Percentiles rank a stretch among this genome's conserved stretches.
Conservation (phyloP, 345 rosid species). For the rapeseed (Brassica napus) region Da-Ae NC_063436.1:14513001-14513500, state of each 20-base stretch:
- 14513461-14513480: not conserved
- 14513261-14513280: not conserved
- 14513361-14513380: not conserved
- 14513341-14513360: not conserved
- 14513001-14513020: too few relatives aligned
- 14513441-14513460: too few relatives aligned
- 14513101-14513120: too few relatives aligned
- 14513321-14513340: not conserved
- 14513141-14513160: not conserved
- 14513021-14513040: too few relatives aligned
- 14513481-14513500: too few relatives aligned
- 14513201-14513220: not conserved
- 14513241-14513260: not conserved
- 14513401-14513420: not conserved
- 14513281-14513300: not conserved
- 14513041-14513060: too few relatives aligned
- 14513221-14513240: not conserved
- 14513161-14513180: not conserved
- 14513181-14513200: not conserved
- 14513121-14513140: too few relatives aligned
- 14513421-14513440: not conserved
- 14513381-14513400: not conserved
- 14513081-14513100: too few relatives aligned
- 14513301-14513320: not conserved
- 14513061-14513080: too few relatives aligned